Percentiles rank a stretch among this genome's conserved stretches.
Evolutionary conservation across 306 rosid genomes (phyloP).

Genomic region (Lathyrus tuberosus): DNA sequence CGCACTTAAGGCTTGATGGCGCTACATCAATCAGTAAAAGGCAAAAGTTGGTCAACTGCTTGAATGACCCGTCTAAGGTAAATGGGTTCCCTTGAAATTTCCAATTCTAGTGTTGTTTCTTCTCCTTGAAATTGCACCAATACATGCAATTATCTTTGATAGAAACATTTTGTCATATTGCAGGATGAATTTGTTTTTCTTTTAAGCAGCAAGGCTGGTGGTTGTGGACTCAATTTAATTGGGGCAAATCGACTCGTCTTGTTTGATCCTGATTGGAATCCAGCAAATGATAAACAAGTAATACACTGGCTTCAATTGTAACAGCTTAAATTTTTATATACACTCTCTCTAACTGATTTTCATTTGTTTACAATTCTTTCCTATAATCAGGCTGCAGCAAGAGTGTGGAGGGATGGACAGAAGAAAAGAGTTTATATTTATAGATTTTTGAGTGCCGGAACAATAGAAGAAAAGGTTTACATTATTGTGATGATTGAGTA

Average conservation of each 20-base stretch:
- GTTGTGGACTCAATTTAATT: constrained; percentile 96
- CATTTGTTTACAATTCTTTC: constrained; percentile 35
- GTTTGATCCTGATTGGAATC: constrained; percentile 99
- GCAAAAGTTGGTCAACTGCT: constrained; percentile 87
- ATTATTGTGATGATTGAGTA: constrained; percentile 37
- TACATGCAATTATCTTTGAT: constrained; percentile 4
- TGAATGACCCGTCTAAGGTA: constrained; percentile 82
- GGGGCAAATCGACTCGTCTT: constrained; percentile 95
- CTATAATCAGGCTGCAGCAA: constrained; percentile 86
- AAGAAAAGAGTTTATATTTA: constrained; percentile 94
- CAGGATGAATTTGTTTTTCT: constrained; percentile 96
- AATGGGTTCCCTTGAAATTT: constrained; percentile 22
- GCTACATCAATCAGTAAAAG: constrained; percentile 89
- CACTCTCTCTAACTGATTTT: constrained; percentile 10
- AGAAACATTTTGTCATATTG: constrained; percentile 36
- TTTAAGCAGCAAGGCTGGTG: constrained; percentile 99
- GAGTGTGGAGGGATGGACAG: constrained; percentile 99
- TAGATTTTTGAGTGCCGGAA: constrained; percentile 89
- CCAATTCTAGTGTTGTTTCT: constrained; percentile 15
- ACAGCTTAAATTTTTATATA: constrained; percentile 20
- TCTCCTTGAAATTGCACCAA: constrained; percentile 20
- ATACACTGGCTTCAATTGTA: constrained; percentile 28
- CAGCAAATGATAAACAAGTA: constrained; percentile 98
- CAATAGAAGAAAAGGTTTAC: constrained; percentile 93
- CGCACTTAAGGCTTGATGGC: constrained; percentile 93